Evolutionary conservation across 805 yeast genomes (phyloP).

Genomic region (Candida endomychidarum): DNA sequence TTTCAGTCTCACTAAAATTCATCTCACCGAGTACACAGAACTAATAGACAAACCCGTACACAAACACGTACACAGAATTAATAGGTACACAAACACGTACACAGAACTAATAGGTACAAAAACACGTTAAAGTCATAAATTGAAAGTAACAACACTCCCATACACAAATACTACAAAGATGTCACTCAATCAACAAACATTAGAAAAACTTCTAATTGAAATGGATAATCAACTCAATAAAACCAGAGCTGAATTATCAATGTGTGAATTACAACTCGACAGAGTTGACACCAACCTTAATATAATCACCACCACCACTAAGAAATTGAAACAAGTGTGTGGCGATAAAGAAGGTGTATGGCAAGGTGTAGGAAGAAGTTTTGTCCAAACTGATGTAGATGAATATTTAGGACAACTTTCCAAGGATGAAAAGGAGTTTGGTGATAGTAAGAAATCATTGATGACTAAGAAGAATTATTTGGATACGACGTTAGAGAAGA

Average conservation of each 20-base stretch:
- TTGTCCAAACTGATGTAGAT: constrained; percentile 46
- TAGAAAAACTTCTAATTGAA: constrained; percentile 58
- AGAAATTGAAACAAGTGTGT: constrained; percentile 49
- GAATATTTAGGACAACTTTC: constrained; percentile 50
- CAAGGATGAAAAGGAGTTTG: constrained; percentile 51
- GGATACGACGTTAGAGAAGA: constrained; percentile 74
- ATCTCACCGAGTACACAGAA: too few relatives aligned
- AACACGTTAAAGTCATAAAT: too few relatives aligned
- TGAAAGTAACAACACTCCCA: too few relatives aligned
- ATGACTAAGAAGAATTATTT: constrained; percentile 69
- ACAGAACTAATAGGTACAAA: too few relatives aligned
- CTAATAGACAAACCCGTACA: too few relatives aligned
- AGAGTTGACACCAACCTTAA: constrained; percentile 49
- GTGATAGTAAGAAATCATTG: constrained; percentile 61
- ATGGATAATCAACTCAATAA: constrained; percentile 64
- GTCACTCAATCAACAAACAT: constrained; percentile 47
- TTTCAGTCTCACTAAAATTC: neutral
- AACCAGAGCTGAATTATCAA: constrained; percentile 57
- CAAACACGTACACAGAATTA: too few relatives aligned
- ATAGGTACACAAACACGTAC: too few relatives aligned
- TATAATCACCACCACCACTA: constrained; percentile 55
- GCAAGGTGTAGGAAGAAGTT: constrained; percentile 84
- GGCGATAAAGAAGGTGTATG: constrained; percentile 52
- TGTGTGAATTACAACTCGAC: constrained; percentile 53
- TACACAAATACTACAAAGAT: too few relatives aligned